Base-by-base conservation (phyloP, 2,329 filamentous ascomycete species). In the Delphinella strobiligena region DNA sequence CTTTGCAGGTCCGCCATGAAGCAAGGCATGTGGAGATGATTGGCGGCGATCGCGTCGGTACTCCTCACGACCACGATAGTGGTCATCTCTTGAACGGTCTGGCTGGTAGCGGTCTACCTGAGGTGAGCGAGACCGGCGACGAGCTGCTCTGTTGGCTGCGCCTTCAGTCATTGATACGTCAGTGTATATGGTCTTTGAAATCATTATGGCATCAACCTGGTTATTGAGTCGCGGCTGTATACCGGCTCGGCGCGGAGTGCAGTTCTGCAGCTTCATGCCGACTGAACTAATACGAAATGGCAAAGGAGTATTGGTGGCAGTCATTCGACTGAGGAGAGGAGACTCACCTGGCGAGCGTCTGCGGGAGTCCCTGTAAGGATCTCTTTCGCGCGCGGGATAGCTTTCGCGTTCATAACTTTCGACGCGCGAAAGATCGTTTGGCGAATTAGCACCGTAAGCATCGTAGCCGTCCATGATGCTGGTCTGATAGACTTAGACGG, bases 31-130 rank as follows among this genome's bases (percentile, higher is more conserved):
- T 66, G 55, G 71, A 52, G 50, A 84, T 59, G 72, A 73, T 32
- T 69, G 66, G 29, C 75, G 70, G 34, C 77, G 73, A 27, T 27
- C 22, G 22, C 22, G 73, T 42, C 80, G 75, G 40, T 56, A 57
- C 49, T 80, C 77, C 42, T 84, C 78, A 38, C 77, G 72, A 45
- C 69, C 66, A 32, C 74, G 68, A 37, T 68, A 68, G 51, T 81
- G 79, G 39, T 86, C 82, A 47, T 87, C 82, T 50, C 83, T 72
- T 16, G 62, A 61, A 22, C 81, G 75, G 36, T 79, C 71, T 16
- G 82, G 82, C 52, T 88, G 82, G 54, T 89, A 89, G 41, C 83
- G 72, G 53, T 89, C 83, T 43, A 87, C 76, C 11, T 73, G 67
- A 27, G 82, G 83, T 1, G 83, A 89, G 40, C 83, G 77, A 22